Evolutionary conservation across 2,329 filamentous ascomycete species (phyloP).

Genomic region (Shiraia sp.): DNA sequence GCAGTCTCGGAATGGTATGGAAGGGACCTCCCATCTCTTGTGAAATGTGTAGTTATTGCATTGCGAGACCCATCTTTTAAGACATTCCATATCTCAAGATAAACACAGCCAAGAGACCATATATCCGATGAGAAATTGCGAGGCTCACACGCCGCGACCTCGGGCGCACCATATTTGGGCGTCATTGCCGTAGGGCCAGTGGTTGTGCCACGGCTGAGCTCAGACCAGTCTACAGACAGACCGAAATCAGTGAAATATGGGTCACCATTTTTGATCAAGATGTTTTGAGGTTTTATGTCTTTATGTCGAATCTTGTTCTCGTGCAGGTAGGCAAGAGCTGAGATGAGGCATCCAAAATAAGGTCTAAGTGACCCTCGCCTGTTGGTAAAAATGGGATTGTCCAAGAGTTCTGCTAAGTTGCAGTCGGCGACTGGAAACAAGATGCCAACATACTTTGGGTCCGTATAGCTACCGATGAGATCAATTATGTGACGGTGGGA

Average conservation of each 20-base stretch:
- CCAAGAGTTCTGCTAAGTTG: slow-evolving; percentile 21
- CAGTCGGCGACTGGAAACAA: slow-evolving; percentile 27
- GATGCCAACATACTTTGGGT: slow-evolving; percentile 31
- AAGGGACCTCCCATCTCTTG: background rate
- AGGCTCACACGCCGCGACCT: slow-evolving; percentile 12
- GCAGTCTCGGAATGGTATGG: background rate
- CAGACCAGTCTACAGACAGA: slow-evolving; percentile 14
- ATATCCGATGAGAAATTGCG: slow-evolving; percentile 25
- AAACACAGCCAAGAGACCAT: slow-evolving; percentile 26
- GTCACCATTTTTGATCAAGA: slow-evolving; percentile 13
- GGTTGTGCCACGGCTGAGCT: slow-evolving; percentile 16
- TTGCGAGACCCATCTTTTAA: slow-evolving; percentile 2
- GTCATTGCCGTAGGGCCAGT: slow-evolving; percentile 13
- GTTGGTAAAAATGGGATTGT: background rate
- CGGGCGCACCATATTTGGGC: slow-evolving; percentile 22
- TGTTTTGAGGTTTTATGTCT: slow-evolving; percentile 21
- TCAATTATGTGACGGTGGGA: slow-evolving; percentile 22
- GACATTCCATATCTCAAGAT: slow-evolving; percentile 22
- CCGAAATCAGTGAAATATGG: slow-evolving; percentile 28
- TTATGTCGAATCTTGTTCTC: slow-evolving; percentile 18
- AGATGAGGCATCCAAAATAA: slow-evolving; percentile 17
- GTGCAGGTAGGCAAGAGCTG: slow-evolving; percentile 15
- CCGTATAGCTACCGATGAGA: slow-evolving; percentile 36
- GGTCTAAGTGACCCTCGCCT: slow-evolving; percentile 12
- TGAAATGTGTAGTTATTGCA: background rate